Percentiles rank a stretch among this genome's conserved stretches.
These are phyloP conservation scores for Gloeopeniophorella convolvens DNA, from an alignment of 768 basidiomycete genomes.

Conservation along the genomic window DNA sequence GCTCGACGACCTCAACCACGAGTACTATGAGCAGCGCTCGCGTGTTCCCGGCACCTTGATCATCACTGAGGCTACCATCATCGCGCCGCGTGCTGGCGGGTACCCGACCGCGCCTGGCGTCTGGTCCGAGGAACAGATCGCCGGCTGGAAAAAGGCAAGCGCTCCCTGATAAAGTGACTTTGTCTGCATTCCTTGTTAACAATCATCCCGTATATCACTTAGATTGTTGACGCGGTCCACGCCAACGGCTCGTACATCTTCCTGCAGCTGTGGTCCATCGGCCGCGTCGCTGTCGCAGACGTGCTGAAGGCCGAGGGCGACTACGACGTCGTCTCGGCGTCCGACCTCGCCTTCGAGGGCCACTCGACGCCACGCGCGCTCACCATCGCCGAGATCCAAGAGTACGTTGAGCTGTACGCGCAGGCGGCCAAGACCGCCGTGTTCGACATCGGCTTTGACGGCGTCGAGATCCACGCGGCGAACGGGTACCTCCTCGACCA, in stretches of 20 bases:
- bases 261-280: slow-evolving; percentile 35
- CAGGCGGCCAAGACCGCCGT: too few species aligned
- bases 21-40: too few species aligned
- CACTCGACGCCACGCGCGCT: too few species aligned
- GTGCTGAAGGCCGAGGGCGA: slow-evolving; percentile 3
- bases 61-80: slow-evolving; percentile 32
- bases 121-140: too few species aligned
- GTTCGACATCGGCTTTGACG: too few species aligned
- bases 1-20: too few species aligned
- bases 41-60: slow-evolving; percentile 22
- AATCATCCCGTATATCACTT: background rate
- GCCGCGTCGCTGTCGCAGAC: slow-evolving; percentile 22
- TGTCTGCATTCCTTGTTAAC: background rate
- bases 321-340: too few species aligned
- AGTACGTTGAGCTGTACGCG: too few species aligned
- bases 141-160: slow-evolving; percentile 26
- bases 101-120: slow-evolving; percentile 25
- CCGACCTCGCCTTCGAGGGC: too few species aligned
- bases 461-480: too few species aligned
- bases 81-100: slow-evolving; percentile 25
- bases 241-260: slow-evolving; percentile 30
- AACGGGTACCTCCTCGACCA: too few species aligned
- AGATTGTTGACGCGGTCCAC: slow-evolving; percentile 32
- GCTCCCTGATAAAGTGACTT: slow-evolving; percentile 3
- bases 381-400: too few species aligned